Conservation (phyloP, 306 rosid species). For the Castanea mollissima region DNA sequence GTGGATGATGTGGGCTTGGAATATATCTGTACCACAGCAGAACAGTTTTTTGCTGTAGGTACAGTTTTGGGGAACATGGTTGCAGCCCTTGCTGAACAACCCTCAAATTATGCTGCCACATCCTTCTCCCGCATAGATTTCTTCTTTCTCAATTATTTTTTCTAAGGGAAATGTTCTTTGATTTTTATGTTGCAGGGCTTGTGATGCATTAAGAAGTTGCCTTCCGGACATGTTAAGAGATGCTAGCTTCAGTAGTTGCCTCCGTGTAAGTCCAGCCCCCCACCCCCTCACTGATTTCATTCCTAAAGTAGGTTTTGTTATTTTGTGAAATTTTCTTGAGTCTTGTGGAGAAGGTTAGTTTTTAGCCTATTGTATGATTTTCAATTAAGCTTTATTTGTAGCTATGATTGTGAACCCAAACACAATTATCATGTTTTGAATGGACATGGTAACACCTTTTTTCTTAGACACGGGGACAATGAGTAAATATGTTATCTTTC, state of each 20-base stretch:
- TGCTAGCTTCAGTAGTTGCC: conserved; percentile 52
- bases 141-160: conserved; percentile 10
- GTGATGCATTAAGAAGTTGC: conserved; percentile 60
- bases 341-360: neutral
- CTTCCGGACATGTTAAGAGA: conserved; percentile 70
- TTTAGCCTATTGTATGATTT: neutral
- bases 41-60: conserved; percentile 60
- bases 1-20: conserved; percentile 76
- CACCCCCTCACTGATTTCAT: conserved; percentile 5
- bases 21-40: conserved; percentile 64
- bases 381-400: neutral
- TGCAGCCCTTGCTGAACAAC: conserved; percentile 56
- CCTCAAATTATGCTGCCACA: conserved; percentile 8
- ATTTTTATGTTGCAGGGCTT: conserved; percentile 47
- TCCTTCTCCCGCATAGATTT: too few species aligned
- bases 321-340: too few species aligned
- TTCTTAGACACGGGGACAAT: neutral
- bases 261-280: conserved; percentile 53
- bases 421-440: neutral
- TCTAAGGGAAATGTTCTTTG: neutral
- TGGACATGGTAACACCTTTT: neutral
- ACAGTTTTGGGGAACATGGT: conserved; percentile 63
- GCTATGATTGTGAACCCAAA: neutral
- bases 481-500: neutral
- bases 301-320: neutral